Base-by-base conservation (phyloP, 129 eudicot genomes). In the Flaveria ramosissima region DNA sequence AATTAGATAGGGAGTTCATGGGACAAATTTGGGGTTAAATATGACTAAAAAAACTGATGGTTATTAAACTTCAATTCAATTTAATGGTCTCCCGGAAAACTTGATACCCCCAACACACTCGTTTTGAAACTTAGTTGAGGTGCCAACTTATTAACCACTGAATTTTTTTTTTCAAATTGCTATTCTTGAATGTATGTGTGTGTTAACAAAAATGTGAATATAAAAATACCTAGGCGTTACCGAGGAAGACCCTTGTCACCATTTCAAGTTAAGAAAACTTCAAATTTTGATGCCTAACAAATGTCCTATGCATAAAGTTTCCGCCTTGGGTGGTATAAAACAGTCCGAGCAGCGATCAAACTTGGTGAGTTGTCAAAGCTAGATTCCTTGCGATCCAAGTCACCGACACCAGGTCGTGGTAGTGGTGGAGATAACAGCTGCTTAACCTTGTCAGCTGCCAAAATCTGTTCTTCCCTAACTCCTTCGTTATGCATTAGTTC, bases 311-410 rank as follows among this genome's bases (percentile, higher is more conserved):
- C 43, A 14, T 70, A 76, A 46, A 41, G 53, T 41, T 70, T 65
- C 55, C 7, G 43, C 10, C 52, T 65, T 21, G 6, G 30, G 66
- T 78, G 62, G 74, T 76, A 78, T 32, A 90, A 61, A 51, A 90
- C 70, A 23, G 93, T 86, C 71, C 77, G 80, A 16, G 96, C 96
- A 2, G 96, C 96, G 71, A 85, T 52, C 70, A 48, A 80, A 71
- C 96, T 88, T 52, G 96, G 82, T 17, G 79, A 76, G 60, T 66
- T 77, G 42, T 55, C 63, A 67, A 73, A 63, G 17, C 63, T 47
- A 8, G 43, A 12, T 19, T 80, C 84, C 59, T 77, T 27, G 67
- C 43, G 41, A 36, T 43, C 69, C 56, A 82, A 52, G 61, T 61
- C 50, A 14, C 20, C 24, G 26, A 48, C n/a, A 77, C 45, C 64